phyloP scores from a whole-genome alignment of 2,329 filamentous ascomycete species.

The Fonsecaea pugnacius region DNA sequence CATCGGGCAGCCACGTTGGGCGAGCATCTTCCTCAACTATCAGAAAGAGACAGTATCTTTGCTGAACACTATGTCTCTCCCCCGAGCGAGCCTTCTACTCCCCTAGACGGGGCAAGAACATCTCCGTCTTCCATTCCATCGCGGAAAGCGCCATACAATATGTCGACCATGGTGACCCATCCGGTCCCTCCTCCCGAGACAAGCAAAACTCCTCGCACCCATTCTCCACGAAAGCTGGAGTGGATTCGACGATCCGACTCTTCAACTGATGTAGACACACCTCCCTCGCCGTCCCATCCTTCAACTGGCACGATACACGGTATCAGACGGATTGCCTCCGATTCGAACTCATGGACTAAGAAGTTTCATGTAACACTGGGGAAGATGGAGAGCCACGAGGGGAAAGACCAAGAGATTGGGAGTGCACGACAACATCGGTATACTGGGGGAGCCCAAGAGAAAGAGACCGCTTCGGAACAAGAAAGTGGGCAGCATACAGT shows the following conservation, averaged over 20 bases:
- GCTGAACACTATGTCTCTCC: constrained; percentile 63
- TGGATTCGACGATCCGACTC: constrained; percentile 30
- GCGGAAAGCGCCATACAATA: constrained; percentile 25
- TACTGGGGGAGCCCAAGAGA: constrained; percentile 22
- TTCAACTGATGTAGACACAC: constrained; percentile 19
- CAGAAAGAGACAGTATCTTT: constrained; percentile 67
- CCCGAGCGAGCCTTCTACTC: constrained; percentile 44
- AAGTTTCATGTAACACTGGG: constrained; percentile 33
- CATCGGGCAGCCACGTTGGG: constrained; percentile 31
- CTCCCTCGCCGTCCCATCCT: constrained; percentile 17
- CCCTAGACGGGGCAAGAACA: constrained; percentile 17
- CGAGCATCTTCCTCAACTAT: constrained; percentile 56
- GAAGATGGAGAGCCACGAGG: constrained; percentile 18
- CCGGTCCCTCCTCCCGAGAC: constrained; percentile 30
- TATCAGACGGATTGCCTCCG: constrained; percentile 34
- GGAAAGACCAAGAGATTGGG: constrained; percentile 11
- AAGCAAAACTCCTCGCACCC: constrained; percentile 17
- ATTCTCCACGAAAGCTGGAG: constrained; percentile 24
- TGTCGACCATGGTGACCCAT: constrained; percentile 31
- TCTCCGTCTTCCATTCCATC: constrained; percentile 21
- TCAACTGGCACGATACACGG: constrained; percentile 30
- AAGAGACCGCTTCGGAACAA: constrained; percentile 33
- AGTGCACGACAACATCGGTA: constrained; percentile 18
- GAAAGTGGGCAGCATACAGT: constrained; percentile 33
- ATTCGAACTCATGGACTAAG: constrained; percentile 33